These are phyloP conservation scores for Sequoia sempervirens DNA, from an alignment of 75 land plant genomes.

Conservation along the genomic window DNA sequence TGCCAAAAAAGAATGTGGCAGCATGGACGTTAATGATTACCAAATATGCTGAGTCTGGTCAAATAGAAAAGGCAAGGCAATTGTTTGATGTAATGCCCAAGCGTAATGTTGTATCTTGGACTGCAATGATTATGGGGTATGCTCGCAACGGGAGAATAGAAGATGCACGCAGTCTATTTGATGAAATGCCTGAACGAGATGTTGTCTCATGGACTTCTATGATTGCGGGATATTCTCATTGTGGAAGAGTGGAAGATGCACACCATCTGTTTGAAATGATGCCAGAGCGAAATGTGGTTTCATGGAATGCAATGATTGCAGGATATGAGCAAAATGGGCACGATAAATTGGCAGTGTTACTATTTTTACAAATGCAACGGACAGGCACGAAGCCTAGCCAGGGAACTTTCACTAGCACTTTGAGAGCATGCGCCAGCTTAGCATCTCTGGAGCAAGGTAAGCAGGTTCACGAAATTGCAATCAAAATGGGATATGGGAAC, in stretches of 20 bases:
- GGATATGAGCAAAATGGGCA: slow-evolving; percentile 14
- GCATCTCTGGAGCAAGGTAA: slow-evolving; percentile 9
- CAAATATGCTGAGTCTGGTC: slow-evolving; percentile 4
- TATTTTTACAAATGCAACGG: slow-evolving; percentile 14
- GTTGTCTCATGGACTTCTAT: slow-evolving; percentile 11
- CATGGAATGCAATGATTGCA: slow-evolving; percentile 24
- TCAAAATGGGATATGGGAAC: slow-evolving; percentile 1
- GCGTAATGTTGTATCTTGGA: slow-evolving; percentile 13
- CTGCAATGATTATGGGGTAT: slow-evolving; percentile 17
- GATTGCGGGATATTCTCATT: slow-evolving; percentile 12
- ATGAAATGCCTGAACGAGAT: slow-evolving; percentile 18
- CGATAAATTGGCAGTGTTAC: slow-evolving; percentile 8
- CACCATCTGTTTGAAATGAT: slow-evolving; percentile 8
- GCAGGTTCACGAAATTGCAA: slow-evolving; percentile 1
- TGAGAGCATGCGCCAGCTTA: slow-evolving; percentile 10
- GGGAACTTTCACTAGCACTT: slow-evolving; percentile 16
- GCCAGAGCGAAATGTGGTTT: slow-evolving; percentile 10
- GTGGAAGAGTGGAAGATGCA: slow-evolving; percentile 15
- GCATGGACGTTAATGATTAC: slow-evolving; percentile 2
- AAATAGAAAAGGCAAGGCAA: slow-evolving; percentile 10
- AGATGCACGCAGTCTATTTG: slow-evolving; percentile 14
- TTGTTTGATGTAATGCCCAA: slow-evolving; percentile 5
- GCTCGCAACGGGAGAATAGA: slow-evolving; percentile 4
- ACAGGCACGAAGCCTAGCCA: slow-evolving; percentile 8
- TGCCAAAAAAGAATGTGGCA: slow-evolving; percentile 5